A percentile compares a stretch with the other conserved stretches of the same genome.
phyloP scores from a whole-genome alignment of 345 rosid genomes.

The Hibiscus syriacus region DNA sequence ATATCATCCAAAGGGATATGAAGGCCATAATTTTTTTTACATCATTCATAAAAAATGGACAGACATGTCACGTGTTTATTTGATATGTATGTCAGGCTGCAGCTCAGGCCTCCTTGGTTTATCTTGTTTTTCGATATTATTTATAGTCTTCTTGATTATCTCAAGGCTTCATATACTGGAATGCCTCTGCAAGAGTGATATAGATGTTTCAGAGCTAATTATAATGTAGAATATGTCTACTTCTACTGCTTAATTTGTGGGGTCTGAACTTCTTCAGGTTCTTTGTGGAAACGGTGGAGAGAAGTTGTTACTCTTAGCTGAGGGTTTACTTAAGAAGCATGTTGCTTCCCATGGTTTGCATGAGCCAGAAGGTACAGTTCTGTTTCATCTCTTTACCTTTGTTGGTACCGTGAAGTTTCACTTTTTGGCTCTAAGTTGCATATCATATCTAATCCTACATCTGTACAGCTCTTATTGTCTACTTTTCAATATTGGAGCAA shows the following conservation, averaged over 20 bases:
- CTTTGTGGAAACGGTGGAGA: constrained; percentile 80
- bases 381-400: neutral
- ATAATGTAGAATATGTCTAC: constrained; percentile 2
- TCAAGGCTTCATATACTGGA: neutral
- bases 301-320: constrained; percentile 78
- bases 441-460: neutral
- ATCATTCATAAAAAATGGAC: neutral
- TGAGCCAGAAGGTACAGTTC: constrained; percentile 79
- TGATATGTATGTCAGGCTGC: neutral
- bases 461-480: constrained; percentile 78
- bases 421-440: neutral
- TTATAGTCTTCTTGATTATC: neutral
- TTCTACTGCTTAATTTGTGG: constrained; percentile 14
- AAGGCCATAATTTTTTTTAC: neutral
- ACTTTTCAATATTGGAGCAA: constrained; percentile 85
- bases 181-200: neutral
- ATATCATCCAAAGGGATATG: too few species aligned
- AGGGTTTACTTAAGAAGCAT: constrained; percentile 91
- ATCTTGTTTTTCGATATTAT: neutral
- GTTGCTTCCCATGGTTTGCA: constrained; percentile 83
- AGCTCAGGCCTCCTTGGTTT: neutral
- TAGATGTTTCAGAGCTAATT: neutral
- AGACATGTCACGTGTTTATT: neutral
- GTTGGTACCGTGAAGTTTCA: neutral
- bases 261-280: constrained; percentile 45